These are phyloP conservation scores for Cryptococcus depauperatus DNA, from an alignment of 1,284 basidiomycete genomes.

Conservation along the genomic window DNA sequence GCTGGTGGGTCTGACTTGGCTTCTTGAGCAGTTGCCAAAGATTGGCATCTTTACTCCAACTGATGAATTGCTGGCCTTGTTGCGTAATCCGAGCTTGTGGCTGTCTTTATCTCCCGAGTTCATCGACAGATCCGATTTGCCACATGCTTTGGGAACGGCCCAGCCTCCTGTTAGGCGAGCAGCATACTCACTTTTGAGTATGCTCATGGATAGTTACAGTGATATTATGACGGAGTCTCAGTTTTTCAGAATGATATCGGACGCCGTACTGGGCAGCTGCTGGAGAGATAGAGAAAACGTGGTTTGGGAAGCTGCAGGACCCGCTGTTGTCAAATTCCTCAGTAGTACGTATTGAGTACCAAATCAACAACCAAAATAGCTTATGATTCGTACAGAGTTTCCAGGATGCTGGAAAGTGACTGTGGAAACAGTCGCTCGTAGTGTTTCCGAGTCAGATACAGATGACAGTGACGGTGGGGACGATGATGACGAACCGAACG, in stretches of 20 bases:
- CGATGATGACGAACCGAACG: constrained; percentile 13
- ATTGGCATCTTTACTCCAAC: constrained; percentile 18
- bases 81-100: constrained; percentile 35
- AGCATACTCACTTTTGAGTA: constrained; percentile 29
- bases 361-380: not conserved
- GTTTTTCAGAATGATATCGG: constrained; percentile 48
- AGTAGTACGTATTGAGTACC: constrained; percentile 51
- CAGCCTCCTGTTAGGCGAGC: constrained; percentile 39
- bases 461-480: constrained; percentile 41
- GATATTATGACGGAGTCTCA: constrained; percentile 21
- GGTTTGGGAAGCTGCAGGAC: constrained; percentile 62
- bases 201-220: constrained; percentile 25
- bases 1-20: constrained; percentile 60
- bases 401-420: constrained; percentile 11
- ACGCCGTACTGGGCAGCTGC: constrained; percentile 59
- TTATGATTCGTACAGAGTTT: constrained; percentile 5
- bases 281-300: constrained; percentile 65
- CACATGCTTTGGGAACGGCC: constrained; percentile 12
- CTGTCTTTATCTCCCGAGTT: constrained; percentile 21
- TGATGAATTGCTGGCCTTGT: constrained; percentile 20
- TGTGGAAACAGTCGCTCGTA: not conserved
- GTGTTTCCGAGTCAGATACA: constrained; percentile 13
- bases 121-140: constrained; percentile 1
- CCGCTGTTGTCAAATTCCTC: constrained; percentile 61
- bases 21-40: constrained; percentile 24